Conservation (phyloP, 2,329 filamentous ascomycete species). For the Nothomitra cinnamomea region DNA sequence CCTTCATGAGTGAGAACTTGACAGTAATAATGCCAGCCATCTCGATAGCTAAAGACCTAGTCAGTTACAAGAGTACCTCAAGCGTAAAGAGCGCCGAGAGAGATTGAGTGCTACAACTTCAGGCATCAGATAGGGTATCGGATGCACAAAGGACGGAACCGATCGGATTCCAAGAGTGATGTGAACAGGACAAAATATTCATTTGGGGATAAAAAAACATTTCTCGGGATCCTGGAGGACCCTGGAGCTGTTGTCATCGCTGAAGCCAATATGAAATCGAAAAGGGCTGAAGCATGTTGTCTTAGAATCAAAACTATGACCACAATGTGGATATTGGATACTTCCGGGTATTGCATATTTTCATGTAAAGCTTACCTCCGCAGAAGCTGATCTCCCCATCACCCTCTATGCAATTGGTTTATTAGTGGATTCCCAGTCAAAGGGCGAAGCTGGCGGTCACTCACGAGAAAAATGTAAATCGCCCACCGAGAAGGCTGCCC, state of each 20-base stretch:
- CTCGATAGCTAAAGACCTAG: conserved; percentile 48
- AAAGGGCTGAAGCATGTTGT: no score
- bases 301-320: no score
- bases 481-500: conserved; percentile 80
- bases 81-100: not conserved
- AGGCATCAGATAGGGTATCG: no score
- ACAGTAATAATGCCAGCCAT: conserved; percentile 87
- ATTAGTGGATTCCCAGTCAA: not conserved
- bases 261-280: no score
- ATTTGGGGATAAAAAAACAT: no score
- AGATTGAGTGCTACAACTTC: no score
- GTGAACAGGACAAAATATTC: no score
- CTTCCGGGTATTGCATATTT: not conserved
- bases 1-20: conserved; percentile 77
- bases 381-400: conserved; percentile 86
- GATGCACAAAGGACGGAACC: no score
- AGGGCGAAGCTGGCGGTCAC: conserved; percentile 11
- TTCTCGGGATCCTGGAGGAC: no score
- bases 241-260: no score
- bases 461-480: conserved; percentile 66
- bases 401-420: conserved; percentile 36
- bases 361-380: conserved; percentile 23
- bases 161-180: no score
- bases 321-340: not conserved
- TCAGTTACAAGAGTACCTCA: conserved; percentile 20